These are phyloP conservation scores for Saccharum officinarum DNA, from an alignment of 176 grass and related monocot species.

Conservation along the genomic window DNA sequence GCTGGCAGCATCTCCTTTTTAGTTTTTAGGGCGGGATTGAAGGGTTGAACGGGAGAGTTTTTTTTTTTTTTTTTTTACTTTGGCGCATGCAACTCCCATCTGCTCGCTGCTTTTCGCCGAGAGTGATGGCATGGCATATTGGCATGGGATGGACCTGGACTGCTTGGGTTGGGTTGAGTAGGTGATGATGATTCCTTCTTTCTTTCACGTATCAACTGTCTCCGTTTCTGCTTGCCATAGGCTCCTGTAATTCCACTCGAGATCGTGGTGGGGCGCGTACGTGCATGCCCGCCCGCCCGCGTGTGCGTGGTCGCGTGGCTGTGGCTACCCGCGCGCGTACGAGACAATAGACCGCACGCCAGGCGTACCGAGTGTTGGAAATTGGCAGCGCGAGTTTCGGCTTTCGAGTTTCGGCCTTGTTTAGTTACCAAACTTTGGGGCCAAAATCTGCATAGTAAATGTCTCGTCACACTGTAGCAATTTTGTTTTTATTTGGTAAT, in stretches of 20 bases:
- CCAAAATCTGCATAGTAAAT: too few species aligned
- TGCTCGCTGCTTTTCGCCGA: constrained; percentile 22
- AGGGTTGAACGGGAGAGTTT: neutral
- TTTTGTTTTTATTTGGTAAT: too few species aligned
- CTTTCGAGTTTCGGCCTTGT: constrained; percentile 40
- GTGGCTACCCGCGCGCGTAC: constrained; percentile 25
- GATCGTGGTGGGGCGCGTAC: constrained; percentile 38
- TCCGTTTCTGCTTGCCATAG: neutral
- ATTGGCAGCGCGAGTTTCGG: constrained; percentile 37
- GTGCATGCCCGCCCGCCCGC: neutral
- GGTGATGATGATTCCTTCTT: neutral
- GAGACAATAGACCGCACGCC: neutral
- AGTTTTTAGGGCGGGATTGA: constrained; percentile 8
- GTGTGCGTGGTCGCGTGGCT: neutral
- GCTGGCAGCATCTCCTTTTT: constrained; percentile 23
- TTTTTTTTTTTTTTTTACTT: neutral
- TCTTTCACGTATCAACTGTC: neutral
- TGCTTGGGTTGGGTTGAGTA: neutral
- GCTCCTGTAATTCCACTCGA: constrained; percentile 1
- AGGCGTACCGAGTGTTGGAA: neutral
- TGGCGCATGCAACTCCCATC: neutral
- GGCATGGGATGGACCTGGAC: neutral
- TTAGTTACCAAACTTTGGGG: too few species aligned
- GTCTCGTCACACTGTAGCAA: too few species aligned
- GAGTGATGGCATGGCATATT: constrained; percentile 25